phyloP scores from a whole-genome alignment of 148 eudicot genomes.

The Rhododendron molle region DNA sequence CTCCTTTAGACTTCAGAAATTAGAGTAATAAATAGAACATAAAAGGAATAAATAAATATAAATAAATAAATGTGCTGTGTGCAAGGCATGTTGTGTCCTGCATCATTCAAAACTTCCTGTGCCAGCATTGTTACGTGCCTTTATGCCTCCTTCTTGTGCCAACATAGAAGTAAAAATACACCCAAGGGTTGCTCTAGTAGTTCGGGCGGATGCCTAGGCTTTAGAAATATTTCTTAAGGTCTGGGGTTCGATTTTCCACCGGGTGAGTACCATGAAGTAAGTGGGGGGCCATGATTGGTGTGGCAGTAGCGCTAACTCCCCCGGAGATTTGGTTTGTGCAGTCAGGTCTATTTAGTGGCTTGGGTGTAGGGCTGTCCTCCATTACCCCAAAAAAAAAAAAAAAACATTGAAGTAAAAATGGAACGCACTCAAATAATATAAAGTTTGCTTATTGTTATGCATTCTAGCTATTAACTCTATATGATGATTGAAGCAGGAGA shows the following conservation, averaged over 20 bases:
- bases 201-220: too few relatives aligned
- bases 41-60: not conserved
- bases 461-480: not conserved
- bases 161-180: not conserved
- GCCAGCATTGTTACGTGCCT: not conserved
- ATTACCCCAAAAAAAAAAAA: too few relatives aligned
- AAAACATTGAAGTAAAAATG: not conserved
- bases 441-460: not conserved
- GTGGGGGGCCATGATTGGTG: too few relatives aligned
- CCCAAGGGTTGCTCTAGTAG: too few relatives aligned
- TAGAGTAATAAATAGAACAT: not conserved
- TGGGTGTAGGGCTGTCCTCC: too few relatives aligned
- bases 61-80: not conserved
- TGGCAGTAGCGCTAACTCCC: too few relatives aligned
- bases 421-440: not conserved
- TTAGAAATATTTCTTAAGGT: too few relatives aligned
- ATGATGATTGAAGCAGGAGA: constrained; percentile 29
- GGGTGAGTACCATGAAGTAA: too few relatives aligned
- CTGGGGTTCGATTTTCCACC: too few relatives aligned
- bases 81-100: not conserved
- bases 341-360: too few relatives aligned
- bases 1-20: not conserved
- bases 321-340: too few relatives aligned
- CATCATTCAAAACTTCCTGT: not conserved
- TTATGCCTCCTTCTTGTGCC: not conserved